These are phyloP conservation scores for Calonectria montana DNA, from an alignment of 2,329 filamentous ascomycete genomes.

Conservation along the genomic window DNA sequence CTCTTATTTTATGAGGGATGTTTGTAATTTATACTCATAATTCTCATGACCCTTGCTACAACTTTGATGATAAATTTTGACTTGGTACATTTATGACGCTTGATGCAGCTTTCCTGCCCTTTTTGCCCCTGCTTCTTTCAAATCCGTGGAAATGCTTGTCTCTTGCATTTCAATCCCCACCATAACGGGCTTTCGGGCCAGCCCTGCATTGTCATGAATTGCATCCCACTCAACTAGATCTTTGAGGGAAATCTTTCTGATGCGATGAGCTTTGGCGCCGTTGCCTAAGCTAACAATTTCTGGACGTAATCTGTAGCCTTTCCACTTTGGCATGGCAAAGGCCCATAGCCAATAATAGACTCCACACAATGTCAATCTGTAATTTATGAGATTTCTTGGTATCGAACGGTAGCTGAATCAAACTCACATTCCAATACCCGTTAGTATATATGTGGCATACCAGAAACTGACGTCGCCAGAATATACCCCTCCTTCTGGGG, in stretches of 20 bases:
- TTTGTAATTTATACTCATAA: too few species aligned
- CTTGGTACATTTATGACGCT: neutral
- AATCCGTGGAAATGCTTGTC: neutral
- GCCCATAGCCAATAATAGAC: conserved; percentile 14
- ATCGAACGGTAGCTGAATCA: neutral
- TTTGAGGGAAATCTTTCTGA: neutral
- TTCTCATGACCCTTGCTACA: too few species aligned
- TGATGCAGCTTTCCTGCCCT: neutral
- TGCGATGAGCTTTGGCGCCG: neutral
- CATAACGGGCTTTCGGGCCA: neutral
- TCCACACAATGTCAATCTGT: neutral
- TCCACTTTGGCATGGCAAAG: conserved; percentile 8
- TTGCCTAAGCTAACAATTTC: neutral
- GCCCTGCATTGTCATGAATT: neutral
- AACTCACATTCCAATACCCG: conserved; percentile 13
- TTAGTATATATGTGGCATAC: conserved; percentile 57
- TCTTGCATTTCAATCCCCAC: neutral
- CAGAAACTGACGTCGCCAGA: conserved; percentile 75
- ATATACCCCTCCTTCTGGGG: conserved; percentile 65
- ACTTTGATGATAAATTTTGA: neutral
- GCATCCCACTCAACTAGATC: conserved; percentile 3
- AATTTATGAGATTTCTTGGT: neutral
- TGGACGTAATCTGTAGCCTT: neutral
- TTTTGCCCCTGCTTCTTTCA: neutral
- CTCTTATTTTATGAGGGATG: too few species aligned